Evolutionary conservation across 2,329 filamentous ascomycete genomes (phyloP).

Genomic region (Xylariaceae sp.): DNA sequence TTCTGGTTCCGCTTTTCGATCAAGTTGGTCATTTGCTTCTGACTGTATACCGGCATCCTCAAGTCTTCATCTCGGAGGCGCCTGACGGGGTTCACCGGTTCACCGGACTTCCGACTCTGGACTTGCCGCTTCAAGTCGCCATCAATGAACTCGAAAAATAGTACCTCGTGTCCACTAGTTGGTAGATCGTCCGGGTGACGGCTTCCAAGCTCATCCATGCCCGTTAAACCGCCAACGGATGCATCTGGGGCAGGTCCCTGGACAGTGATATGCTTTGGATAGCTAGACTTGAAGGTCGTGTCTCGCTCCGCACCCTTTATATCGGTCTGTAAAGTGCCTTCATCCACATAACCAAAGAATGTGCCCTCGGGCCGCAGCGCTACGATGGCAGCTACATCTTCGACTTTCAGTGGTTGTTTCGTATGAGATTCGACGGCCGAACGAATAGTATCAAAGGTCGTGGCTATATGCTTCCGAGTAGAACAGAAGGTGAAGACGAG

Average conservation of each 20-base stretch:
- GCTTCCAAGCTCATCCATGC: conserved; percentile 38
- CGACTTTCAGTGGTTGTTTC: conserved; percentile 60
- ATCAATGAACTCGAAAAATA: conserved; percentile 90
- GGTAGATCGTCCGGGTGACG: conserved; percentile 28
- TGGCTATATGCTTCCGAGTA: conserved; percentile 84
- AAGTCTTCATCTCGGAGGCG: conserved; percentile 71
- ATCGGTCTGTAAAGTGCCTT: conserved; percentile 75
- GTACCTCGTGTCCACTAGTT: conserved; percentile 55
- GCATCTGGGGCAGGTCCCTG: conserved; percentile 48
- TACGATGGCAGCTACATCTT: conserved; percentile 78
- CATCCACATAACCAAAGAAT: conserved; percentile 81
- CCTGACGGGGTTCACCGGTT: conserved; percentile 60
- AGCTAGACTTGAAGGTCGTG: conserved; percentile 55
- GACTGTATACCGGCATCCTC: conserved; percentile 87
- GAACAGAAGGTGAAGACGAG: conserved; percentile 93
- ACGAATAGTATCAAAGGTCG: conserved; percentile 85
- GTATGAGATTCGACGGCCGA: conserved; percentile 79
- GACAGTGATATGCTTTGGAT: conserved; percentile 45
- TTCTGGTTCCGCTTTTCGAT: conserved; percentile 87
- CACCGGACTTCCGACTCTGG: conserved; percentile 63
- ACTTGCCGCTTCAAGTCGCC: conserved; percentile 83
- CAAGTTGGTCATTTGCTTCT: conserved; percentile 81
- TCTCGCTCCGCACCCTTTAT: conserved; percentile 63
- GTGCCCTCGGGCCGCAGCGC: conserved; percentile 71
- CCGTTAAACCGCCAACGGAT: conserved; percentile 52